Base-by-base conservation (phyloP, 495 filamentous ascomycete species). In the Emericellopsis terricola region DNA sequence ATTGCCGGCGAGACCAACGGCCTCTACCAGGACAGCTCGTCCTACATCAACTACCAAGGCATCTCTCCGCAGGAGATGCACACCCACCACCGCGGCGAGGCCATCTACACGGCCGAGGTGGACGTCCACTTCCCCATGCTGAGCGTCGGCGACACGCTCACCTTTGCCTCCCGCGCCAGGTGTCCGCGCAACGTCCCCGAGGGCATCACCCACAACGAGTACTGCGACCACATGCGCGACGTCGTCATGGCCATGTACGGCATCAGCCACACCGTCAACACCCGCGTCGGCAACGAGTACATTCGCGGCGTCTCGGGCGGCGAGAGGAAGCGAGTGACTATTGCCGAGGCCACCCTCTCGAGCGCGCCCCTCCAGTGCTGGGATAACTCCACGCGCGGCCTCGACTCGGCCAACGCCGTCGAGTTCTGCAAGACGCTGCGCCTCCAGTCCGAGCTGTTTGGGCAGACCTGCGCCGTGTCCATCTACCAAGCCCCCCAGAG, bases 281-380 rank as follows among this genome's bases (percentile, higher is more conserved):
- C 81, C 1, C 63, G 71, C 15, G 78, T 93, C 5, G 84, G 84
- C 19, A 81, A 91, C 50, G 78, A 78, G 45, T 85, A 70, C 42
- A 70, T 85, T 8, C 69, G 83, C 11, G 73, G 74, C 28, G 69
- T 73, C 0, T 75, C 71, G 49, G 64, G 72, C n/a, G 69, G 69
- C 45, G 53, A 65, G 54, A 47, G 73, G 52, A 59, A 61, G 24
- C 55, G 67, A 27, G 62, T 68, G n/a, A 60, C 56, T 14, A 60
- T 70, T 28, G 57, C 65, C 28, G 65, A 71, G 42, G 38, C 41
- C 21, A 43, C 44, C 3, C 31, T 41, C 8, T 41, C 36, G 15
- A 48, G 45, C 10, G 33, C 33, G n/a, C 33, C 33, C 27, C 51
- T 70, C 15, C 55, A 57, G 18, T 55, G 57, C 28, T 68, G 57